Evolutionary conservation across 306 rosid species (phyloP).

Genomic region (Parietaria judaica): DNA sequence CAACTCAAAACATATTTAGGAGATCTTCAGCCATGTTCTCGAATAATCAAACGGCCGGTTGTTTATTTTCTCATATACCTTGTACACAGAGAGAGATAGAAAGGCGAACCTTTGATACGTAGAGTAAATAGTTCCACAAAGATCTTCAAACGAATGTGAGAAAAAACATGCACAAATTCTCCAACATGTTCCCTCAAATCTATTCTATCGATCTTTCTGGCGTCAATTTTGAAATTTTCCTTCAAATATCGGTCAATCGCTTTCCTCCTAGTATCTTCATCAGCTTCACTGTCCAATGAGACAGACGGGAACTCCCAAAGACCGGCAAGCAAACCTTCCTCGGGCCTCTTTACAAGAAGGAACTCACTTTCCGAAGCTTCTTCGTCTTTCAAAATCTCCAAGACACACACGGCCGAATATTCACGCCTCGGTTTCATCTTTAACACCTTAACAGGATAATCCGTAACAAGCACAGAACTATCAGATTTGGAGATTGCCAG

Average conservation of each 20-base stretch:
- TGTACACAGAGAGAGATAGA: not conserved
- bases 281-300: constrained; percentile 50
- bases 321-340: constrained; percentile 91
- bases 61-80: too few relatives aligned
- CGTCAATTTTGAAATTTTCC: constrained; percentile 37
- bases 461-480: constrained; percentile 52
- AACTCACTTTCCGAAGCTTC: constrained; percentile 36
- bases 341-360: constrained; percentile 77
- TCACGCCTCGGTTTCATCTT: constrained; percentile 61
- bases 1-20: too few relatives aligned
- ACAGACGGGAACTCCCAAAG: constrained; percentile 97
- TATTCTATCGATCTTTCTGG: constrained; percentile 34
- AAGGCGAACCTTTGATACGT: constrained; percentile 47
- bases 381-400: constrained; percentile 56
- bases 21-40: not conserved
- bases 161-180: constrained; percentile 76
- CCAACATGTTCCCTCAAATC: constrained; percentile 68
- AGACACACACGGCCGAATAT: constrained; percentile 70
- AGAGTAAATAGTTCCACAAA: constrained; percentile 62
- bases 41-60: too few relatives aligned
- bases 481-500: constrained; percentile 43
- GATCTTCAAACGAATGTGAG: constrained; percentile 86
- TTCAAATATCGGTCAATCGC: constrained; percentile 43
- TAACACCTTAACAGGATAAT: constrained; percentile 60
- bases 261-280: constrained; percentile 38